A percentile compares a stretch with the other conserved stretches of the same genome.
These are phyloP conservation scores for Populus tomentosa DNA, from an alignment of 441 rosid species.

Conservation along the genomic window DNA sequence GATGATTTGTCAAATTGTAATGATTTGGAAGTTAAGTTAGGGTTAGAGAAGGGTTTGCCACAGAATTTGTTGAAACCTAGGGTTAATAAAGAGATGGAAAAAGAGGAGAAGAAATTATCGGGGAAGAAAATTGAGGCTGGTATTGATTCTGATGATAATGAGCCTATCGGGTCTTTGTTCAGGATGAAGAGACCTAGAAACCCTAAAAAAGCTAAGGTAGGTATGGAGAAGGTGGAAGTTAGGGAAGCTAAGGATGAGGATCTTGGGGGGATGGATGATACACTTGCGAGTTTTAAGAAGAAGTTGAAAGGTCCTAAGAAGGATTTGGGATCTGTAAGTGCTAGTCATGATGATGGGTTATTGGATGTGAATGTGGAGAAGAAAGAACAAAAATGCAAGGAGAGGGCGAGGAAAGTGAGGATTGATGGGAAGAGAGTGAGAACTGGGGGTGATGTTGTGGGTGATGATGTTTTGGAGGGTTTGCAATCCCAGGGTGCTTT, in stretches of 20 bases:
- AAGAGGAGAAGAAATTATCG: slow-evolving; percentile 30
- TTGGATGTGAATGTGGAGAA: slow-evolving; percentile 23
- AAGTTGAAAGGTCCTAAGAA: slow-evolving; percentile 77
- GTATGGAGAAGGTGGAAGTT: slow-evolving; percentile 31
- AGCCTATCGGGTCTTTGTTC: slow-evolving; percentile 72
- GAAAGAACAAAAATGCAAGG: slow-evolving; percentile 22
- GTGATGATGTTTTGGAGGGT: slow-evolving; percentile 22
- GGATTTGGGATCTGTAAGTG: slow-evolving; percentile 37
- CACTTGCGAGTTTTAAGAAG: slow-evolving; percentile 87
- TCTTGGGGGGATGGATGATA: slow-evolving; percentile 88
- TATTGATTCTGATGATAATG: slow-evolving; percentile 67
- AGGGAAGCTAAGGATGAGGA: slow-evolving; percentile 42
- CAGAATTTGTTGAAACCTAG: slow-evolving; percentile 28
- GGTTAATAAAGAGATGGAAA: slow-evolving; percentile 45
- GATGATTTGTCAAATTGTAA: slow-evolving; percentile 25
- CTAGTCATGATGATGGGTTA: slow-evolving; percentile 26
- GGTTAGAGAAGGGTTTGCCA: slow-evolving; percentile 28
- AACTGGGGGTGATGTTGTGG: slow-evolving; percentile 10
- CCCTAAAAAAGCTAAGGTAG: slow-evolving; percentile 50
- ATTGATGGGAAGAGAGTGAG: slow-evolving; percentile 17
- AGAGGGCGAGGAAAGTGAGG: slow-evolving; percentile 28
- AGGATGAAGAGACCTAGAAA: slow-evolving; percentile 61
- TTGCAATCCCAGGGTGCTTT: slow-evolving; percentile 16
- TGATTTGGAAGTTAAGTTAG: slow-evolving; percentile 31
- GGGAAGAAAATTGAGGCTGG: slow-evolving; percentile 39